Evolutionary conservation across 129 eudicot genomes (phyloP), one percentile per base, ranked within the genome.

Genomic region (Rutidosis leptorrhynchoides): DNA sequence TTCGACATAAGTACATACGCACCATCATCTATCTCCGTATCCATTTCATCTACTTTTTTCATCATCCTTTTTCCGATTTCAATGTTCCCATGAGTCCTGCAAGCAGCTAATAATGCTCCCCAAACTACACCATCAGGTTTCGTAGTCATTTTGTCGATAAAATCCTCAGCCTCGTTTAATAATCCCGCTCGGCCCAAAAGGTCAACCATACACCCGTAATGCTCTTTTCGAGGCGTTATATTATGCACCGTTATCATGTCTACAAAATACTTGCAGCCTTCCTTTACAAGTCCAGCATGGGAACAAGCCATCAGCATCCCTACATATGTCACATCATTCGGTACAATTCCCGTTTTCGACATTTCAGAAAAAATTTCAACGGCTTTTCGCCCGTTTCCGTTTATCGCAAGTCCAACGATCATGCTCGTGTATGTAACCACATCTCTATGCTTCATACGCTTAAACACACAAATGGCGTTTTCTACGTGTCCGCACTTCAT

Each of bases 191-290:
- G 82, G 26, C 84, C 82, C 58, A 83, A 69, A 20, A 79, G 84
- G 72, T 83, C 84, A 33, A 83, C 84, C 88, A 83, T 79, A 72
- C 79, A 72, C 26, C 84, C 79, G 49, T 76, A 79, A 20, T 83
- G 88, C 64, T 72, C 82, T 29, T 40, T 61, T 59, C 73, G 84
- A 17, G 82, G 82, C 43, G 69, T 60, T 29, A 79, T 67, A 24
- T 58, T 66, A 54, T 48, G 55, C 20, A 72, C 51, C n/a, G 8
- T 68, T 0, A 21, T 49, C 84, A 83, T 76, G 6, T 79, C 65
- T 0, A 54, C 43, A 79, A 83, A 83, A 63, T 67, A 68, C 65
- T 55, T 68, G 27, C 57, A 68, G 0, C 88, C 82, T 72, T 83
- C 84, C 23, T 76, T 64, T 75, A 83, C 67, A 29, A 79, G 69